phyloP scores from a whole-genome alignment of 1,284 basidiomycete species.

The Marasmius oreades region DNA sequence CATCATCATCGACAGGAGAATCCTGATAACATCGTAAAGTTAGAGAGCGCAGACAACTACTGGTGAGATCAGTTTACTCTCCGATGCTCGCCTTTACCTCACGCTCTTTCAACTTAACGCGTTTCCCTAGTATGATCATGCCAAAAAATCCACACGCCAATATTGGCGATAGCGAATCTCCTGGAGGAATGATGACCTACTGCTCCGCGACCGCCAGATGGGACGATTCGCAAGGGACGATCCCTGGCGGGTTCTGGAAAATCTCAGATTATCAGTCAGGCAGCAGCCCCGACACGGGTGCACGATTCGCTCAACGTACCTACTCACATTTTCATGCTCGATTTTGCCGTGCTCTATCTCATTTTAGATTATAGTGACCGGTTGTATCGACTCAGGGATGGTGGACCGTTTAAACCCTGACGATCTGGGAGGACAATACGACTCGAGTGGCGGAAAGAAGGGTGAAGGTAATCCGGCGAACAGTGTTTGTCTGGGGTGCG shows the following conservation, averaged over 20 bases:
- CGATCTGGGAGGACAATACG: constrained; percentile 48
- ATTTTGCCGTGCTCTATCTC: background rate
- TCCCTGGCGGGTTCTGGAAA: constrained; percentile 43
- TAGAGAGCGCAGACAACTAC: no score
- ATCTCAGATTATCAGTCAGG: constrained; percentile 42
- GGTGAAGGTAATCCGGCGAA: constrained; percentile 44
- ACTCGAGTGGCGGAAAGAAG: constrained; percentile 43
- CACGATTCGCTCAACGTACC: constrained; percentile 38
- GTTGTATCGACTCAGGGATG: constrained; percentile 40
- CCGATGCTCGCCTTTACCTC: no score
- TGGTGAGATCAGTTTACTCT: no score
- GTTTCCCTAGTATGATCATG: constrained; percentile 33
- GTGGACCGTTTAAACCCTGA: constrained; percentile 37
- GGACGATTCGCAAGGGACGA: constrained; percentile 35
- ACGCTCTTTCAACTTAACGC: no score
- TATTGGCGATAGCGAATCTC: constrained; percentile 48
- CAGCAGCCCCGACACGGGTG: constrained; percentile 30
- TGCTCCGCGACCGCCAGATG: constrained; percentile 36
- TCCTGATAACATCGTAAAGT: no score
- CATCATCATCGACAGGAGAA: no score
- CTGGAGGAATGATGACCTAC: constrained; percentile 46
- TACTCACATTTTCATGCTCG: background rate
- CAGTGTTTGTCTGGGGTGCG: constrained; percentile 43
- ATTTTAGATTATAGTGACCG: constrained; percentile 37
- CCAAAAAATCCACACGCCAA: constrained; percentile 42